Evolutionary conservation across 2,329 filamentous ascomycete genomes (phyloP).

Genomic region (Paecilomyces sp.): DNA sequence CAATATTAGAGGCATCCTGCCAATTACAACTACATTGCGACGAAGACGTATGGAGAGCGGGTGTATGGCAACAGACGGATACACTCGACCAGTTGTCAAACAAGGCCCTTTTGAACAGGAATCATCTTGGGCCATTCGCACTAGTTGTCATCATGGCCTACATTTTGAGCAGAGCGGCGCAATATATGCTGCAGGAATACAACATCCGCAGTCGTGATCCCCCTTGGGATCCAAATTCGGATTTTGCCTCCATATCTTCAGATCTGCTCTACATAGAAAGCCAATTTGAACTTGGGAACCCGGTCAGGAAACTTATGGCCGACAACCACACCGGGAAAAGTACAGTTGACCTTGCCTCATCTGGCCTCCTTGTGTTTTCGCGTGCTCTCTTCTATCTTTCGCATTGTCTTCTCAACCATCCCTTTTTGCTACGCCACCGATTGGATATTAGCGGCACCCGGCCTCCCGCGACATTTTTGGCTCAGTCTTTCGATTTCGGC

Average conservation of each 20-base stretch:
- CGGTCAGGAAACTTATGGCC: background rate
- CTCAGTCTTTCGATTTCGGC: background rate
- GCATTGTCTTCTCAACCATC: background rate
- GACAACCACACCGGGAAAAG: background rate
- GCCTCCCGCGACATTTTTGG: background rate
- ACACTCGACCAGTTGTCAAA: background rate
- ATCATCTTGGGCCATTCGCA: background rate
- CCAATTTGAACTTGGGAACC: background rate
- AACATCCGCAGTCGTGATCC: background rate
- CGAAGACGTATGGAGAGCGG: conserved; percentile 1
- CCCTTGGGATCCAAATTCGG: background rate
- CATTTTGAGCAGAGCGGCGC: background rate
- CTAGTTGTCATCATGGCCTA: background rate
- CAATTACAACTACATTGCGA: conserved; percentile 10
- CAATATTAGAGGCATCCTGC: conserved; percentile 10
- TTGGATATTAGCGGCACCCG: background rate
- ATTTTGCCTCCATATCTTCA: background rate
- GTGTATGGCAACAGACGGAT: background rate
- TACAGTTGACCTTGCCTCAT: background rate
- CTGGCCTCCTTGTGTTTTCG: background rate
- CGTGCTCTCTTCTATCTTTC: background rate
- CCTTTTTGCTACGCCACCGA: background rate
- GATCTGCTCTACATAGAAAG: background rate
- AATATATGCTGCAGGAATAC: background rate
- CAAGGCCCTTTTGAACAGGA: background rate